phyloP scores from a whole-genome alignment of 1,284 basidiomycete species.

The Volvariella volvacea region DNA sequence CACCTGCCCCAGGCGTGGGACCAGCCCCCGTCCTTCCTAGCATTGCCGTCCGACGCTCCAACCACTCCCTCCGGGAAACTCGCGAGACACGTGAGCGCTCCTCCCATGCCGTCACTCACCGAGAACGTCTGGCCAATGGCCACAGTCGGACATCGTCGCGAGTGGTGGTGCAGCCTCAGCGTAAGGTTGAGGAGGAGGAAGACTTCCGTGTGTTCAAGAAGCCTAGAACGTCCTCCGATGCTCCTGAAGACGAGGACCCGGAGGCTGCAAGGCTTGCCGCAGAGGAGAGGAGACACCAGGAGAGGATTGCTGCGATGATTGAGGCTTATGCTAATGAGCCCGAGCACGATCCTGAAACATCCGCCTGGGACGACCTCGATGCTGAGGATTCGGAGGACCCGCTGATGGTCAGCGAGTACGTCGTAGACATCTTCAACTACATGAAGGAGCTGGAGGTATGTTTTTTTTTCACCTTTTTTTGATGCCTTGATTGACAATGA shows the following conservation, averaged over 20 bases:
- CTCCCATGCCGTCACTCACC: constrained; percentile 14
- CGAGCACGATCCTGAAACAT: constrained; percentile 56
- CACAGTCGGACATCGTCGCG: constrained; percentile 25
- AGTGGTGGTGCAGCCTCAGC: constrained; percentile 14
- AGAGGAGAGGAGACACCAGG: constrained; percentile 26
- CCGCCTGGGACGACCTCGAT: constrained; percentile 86
- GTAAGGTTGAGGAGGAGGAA: constrained; percentile 36
- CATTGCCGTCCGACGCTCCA: constrained; percentile 35
- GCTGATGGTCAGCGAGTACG: constrained; percentile 96
- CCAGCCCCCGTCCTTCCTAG: constrained; percentile 29
- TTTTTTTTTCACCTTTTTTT: constrained; percentile 5
- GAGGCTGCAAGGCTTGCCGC: constrained; percentile 23
- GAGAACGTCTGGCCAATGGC: constrained; percentile 12
- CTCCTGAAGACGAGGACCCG: constrained; percentile 45
- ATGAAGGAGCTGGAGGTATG: constrained; percentile 70
- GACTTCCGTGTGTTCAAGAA: constrained; percentile 59
- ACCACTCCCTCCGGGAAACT: constrained; percentile 16
- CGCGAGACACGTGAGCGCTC: neutral
- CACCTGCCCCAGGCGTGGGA: too few species aligned
- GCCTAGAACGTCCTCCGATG: constrained; percentile 64
- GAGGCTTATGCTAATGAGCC: constrained; percentile 33
- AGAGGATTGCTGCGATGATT: constrained; percentile 31
- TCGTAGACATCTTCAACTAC: constrained; percentile 91
- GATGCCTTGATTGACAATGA: constrained; percentile 7
- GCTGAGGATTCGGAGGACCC: constrained; percentile 93